phyloP scores from a whole-genome alignment of 1,139 yeast species.

The Casaregolazyma lundiana region DNA sequence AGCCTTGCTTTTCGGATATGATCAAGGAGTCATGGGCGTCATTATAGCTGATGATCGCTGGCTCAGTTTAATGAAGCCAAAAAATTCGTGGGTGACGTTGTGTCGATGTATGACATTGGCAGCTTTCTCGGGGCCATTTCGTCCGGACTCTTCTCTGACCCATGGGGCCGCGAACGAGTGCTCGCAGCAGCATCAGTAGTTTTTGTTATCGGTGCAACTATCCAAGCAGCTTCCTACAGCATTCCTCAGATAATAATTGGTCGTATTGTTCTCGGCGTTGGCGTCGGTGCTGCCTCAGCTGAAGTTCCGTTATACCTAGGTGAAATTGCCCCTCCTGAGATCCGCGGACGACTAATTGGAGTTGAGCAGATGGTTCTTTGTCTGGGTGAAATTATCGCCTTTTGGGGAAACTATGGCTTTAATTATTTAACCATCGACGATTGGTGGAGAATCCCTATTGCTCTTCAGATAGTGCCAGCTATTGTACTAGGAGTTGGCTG shows the following conservation, averaged over 20 bases:
- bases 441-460: slow-evolving; percentile 27
- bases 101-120: slow-evolving; percentile 46
- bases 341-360: slow-evolving; percentile 40
- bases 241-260: slow-evolving; percentile 46
- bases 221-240: slow-evolving; percentile 56
- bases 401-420: slow-evolving; percentile 33
- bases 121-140: slow-evolving; percentile 46
- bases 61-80: slow-evolving; percentile 33
- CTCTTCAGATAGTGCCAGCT: slow-evolving; percentile 46
- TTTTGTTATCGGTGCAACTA: slow-evolving; percentile 75
- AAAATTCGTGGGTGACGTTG: slow-evolving; percentile 34
- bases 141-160: slow-evolving; percentile 41
- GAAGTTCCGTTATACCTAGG: slow-evolving; percentile 62
- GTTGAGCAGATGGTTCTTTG: slow-evolving; percentile 27
- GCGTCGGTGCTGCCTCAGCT: slow-evolving; percentile 58
- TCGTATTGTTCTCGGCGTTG: slow-evolving; percentile 44
- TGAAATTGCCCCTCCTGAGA: slow-evolving; percentile 55
- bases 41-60: slow-evolving; percentile 13
- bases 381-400: slow-evolving; percentile 45
- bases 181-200: slow-evolving; percentile 73
- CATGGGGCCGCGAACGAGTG: slow-evolving; percentile 74
- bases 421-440: slow-evolving; percentile 13
- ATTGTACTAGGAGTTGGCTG: slow-evolving; percentile 38
- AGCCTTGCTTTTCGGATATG: slow-evolving; percentile 20
- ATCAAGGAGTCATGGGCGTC: slow-evolving; percentile 19